Evolutionary conservation across 202 grass and related monocot species (phyloP).

Genomic region (Cymbopogon flexuosus): DNA sequence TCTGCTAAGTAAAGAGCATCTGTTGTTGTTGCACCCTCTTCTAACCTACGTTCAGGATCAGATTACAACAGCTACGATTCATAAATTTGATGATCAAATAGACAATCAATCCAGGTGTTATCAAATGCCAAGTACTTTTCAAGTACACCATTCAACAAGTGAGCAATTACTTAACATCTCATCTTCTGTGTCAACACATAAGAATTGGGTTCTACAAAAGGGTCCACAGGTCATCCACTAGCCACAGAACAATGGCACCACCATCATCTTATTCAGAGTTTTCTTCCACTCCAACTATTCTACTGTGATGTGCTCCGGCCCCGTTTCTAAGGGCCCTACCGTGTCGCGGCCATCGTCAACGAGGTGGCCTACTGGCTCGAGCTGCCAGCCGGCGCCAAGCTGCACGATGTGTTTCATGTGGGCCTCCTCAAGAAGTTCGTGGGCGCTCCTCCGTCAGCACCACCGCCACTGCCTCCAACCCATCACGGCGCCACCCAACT

Average conservation of each 20-base stretch:
- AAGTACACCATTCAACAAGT: background rate
- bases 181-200: conserved; percentile 9
- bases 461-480: too few species aligned
- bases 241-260: conserved; percentile 8
- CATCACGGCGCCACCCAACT: too few species aligned
- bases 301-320: background rate
- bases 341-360: too few species aligned
- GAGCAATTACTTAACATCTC: conserved; percentile 17
- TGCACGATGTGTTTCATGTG: too few species aligned
- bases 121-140: background rate
- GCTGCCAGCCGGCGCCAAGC: too few species aligned
- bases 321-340: too few species aligned
- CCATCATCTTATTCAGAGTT: background rate
- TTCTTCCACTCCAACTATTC: background rate
- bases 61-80: conserved; percentile 29
- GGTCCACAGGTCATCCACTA: background rate
- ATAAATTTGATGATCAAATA: conserved; percentile 26
- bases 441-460: too few species aligned
- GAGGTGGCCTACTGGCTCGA: too few species aligned
- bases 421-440: too few species aligned
- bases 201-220: background rate
- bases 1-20: conserved; percentile 55
- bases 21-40: conserved; percentile 51
- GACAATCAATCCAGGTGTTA: conserved; percentile 7
- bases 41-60: conserved; percentile 56